Conservation (phyloP, 148 eudicot species). For the Fagopyrum tataricum region DNA sequence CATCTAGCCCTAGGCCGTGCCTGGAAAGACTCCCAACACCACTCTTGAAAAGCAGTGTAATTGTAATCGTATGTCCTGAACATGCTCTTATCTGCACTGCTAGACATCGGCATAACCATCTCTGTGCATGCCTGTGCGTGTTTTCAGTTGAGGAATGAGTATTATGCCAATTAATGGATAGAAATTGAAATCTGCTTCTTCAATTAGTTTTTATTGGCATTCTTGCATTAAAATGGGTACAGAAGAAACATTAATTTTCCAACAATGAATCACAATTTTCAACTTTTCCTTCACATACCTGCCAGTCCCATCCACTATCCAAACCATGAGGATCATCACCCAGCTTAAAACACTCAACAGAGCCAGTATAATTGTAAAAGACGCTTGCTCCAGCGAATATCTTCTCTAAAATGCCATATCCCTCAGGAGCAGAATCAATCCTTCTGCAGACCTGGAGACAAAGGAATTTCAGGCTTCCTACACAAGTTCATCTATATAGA, state of each 20-base stretch:
- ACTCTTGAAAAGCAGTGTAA: slow-evolving; percentile 47
- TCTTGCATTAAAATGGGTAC: not conserved
- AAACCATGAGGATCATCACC: slow-evolving; percentile 92
- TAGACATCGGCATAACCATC: slow-evolving; percentile 97
- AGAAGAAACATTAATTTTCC: not conserved
- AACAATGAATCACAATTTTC: not conserved
- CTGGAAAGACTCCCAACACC: slow-evolving; percentile 46
- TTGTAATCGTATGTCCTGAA: slow-evolving; percentile 55
- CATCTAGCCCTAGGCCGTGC: slow-evolving; percentile 69
- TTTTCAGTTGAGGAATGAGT: not conserved
- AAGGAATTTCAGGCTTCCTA: slow-evolving; percentile 4
- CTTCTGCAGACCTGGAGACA: slow-evolving; percentile 56
- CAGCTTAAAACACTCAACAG: slow-evolving; percentile 66
- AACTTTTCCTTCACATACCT: slow-evolving; percentile 33
- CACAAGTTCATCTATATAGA: not conserved
- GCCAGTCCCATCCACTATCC: slow-evolving; percentile 87
- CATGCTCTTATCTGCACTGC: slow-evolving; percentile 60
- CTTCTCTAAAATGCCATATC: slow-evolving; percentile 53
- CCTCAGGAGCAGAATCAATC: slow-evolving; percentile 65
- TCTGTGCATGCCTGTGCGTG: slow-evolving; percentile 78
- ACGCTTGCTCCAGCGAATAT: slow-evolving; percentile 76
- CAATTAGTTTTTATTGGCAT: not conserved
- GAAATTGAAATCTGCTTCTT: not conserved
- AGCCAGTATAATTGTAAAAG: slow-evolving; percentile 82
- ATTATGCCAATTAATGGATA: not conserved